Evolutionary conservation across 1,139 yeast species (phyloP).

Genomic region (Hemisphaericaspora lyxosophila): DNA sequence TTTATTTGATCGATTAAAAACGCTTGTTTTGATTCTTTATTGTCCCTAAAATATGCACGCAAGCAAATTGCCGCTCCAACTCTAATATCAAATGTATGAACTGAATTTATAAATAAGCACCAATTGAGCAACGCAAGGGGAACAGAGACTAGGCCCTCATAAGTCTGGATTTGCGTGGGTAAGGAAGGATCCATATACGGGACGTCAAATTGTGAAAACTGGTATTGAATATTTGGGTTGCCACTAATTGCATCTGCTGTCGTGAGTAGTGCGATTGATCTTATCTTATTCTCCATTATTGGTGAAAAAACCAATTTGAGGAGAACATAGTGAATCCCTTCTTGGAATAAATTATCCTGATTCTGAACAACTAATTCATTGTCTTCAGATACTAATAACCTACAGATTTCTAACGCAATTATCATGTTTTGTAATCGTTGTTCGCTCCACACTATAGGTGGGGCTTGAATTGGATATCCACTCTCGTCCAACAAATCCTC

Average conservation of each 20-base stretch:
- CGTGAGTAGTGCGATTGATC: constrained; percentile 68
- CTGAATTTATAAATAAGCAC: constrained; percentile 76
- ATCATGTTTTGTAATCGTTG: constrained; percentile 68
- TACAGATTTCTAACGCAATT: constrained; percentile 69
- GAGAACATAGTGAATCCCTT: constrained; percentile 65
- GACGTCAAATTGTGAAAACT: constrained; percentile 80
- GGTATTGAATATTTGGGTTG: constrained; percentile 61
- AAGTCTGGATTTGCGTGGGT: constrained; percentile 46
- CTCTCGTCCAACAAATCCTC: constrained; percentile 14
- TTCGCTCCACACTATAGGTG: constrained; percentile 65
- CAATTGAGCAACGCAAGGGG: constrained; percentile 76
- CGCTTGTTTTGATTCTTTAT: constrained; percentile 56
- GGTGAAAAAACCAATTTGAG: constrained; percentile 70
- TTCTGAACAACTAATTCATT: constrained; percentile 61
- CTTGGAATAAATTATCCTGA: constrained; percentile 60
- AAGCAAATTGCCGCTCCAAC: constrained; percentile 67
- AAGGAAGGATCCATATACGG: constrained; percentile 87
- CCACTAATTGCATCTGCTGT: constrained; percentile 74
- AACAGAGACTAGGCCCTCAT: constrained; percentile 55
- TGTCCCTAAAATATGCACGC: constrained; percentile 66
- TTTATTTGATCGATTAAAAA: constrained; percentile 68
- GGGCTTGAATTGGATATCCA: constrained; percentile 17
- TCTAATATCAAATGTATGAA: constrained; percentile 80
- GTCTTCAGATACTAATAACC: constrained; percentile 72
- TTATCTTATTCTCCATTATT: constrained; percentile 57